Conservation (phyloP, 768 basidiomycete genomes). For the Agaricus bisporus region DNA sequence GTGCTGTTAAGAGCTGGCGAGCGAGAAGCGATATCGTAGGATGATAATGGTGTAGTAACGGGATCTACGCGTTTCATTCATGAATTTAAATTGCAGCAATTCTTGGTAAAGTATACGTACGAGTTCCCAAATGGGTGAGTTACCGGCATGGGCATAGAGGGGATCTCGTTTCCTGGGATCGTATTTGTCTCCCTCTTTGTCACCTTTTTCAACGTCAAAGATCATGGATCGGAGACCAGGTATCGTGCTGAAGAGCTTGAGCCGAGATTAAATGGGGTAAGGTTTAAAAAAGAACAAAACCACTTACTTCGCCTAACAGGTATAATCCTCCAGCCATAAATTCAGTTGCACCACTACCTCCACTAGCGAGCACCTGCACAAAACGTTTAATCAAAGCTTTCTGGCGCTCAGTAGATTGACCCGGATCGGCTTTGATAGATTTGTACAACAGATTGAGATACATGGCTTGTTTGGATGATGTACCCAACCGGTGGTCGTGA, state of each 20-base stretch:
- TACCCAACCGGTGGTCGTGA: constrained; percentile 71
- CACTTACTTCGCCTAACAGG: constrained; percentile 77
- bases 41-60: constrained; percentile 83
- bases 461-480: constrained; percentile 92
- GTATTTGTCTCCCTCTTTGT: constrained; percentile 37
- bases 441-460: constrained; percentile 94
- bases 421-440: constrained; percentile 61
- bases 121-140: constrained; percentile 85
- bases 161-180: constrained; percentile 91
- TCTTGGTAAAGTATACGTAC: constrained; percentile 39
- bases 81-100: background rate
- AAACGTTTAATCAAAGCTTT: constrained; percentile 81
- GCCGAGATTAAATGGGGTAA: background rate
- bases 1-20: constrained; percentile 65
- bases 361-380: constrained; percentile 69
- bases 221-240: constrained; percentile 36
- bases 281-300: background rate
- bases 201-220: constrained; percentile 19
- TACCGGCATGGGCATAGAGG: constrained; percentile 73
- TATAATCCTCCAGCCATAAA: constrained; percentile 87
- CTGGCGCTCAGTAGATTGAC: constrained; percentile 47
- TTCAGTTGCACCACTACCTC: constrained; percentile 71
- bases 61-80: constrained; percentile 41
- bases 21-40: constrained; percentile 86
- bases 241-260: constrained; percentile 34